A percentile compares a stretch with the other conserved stretches of the same genome.
phyloP scores from a whole-genome alignment of 2,329 filamentous ascomycete species.

The Alternaria longipes region DNA sequence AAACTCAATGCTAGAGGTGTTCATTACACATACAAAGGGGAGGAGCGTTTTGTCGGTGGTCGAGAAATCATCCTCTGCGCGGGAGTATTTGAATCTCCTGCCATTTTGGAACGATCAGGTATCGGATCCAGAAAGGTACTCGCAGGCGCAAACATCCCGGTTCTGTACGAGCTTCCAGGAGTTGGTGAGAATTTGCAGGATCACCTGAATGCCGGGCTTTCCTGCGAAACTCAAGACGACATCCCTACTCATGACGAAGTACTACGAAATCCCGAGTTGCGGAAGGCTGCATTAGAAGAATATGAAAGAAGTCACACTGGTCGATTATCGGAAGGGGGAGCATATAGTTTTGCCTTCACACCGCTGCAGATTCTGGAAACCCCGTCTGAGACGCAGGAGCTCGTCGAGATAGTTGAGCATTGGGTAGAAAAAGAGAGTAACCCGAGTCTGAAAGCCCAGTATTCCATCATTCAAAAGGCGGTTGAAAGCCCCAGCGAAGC shows the following conservation, averaged over 20 bases:
- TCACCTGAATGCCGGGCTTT: constrained; percentile 49
- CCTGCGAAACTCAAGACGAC: constrained; percentile 20
- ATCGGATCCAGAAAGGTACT: constrained; percentile 62
- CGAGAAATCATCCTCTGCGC: constrained; percentile 45
- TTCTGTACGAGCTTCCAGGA: constrained; percentile 64
- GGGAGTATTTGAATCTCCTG: constrained; percentile 62
- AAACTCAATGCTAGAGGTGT: constrained; percentile 25
- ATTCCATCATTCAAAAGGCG: constrained; percentile 22
- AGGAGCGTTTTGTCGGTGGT: constrained; percentile 14
- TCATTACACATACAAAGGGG: constrained; percentile 18
- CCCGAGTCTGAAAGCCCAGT: constrained; percentile 19
- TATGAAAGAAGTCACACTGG: constrained; percentile 27
- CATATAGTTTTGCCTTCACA: constrained; percentile 32
- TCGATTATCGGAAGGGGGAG: constrained; percentile 27
- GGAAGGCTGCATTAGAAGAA: constrained; percentile 19
- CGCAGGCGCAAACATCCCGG: constrained; percentile 58
- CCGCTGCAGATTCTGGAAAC: constrained; percentile 30
- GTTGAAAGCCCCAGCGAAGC: constrained; percentile 28
- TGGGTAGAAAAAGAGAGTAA: constrained; percentile 11
- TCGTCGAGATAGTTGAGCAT: constrained; percentile 13
- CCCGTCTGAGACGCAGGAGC: constrained; percentile 20
- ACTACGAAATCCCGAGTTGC: constrained; percentile 17
- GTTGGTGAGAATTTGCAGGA: constrained; percentile 72
- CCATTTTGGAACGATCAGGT: constrained; percentile 66
- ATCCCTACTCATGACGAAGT: constrained; percentile 23